Base-by-base conservation (phyloP, 306 rosid genomes). In the Lathyrus sativus region DNA sequence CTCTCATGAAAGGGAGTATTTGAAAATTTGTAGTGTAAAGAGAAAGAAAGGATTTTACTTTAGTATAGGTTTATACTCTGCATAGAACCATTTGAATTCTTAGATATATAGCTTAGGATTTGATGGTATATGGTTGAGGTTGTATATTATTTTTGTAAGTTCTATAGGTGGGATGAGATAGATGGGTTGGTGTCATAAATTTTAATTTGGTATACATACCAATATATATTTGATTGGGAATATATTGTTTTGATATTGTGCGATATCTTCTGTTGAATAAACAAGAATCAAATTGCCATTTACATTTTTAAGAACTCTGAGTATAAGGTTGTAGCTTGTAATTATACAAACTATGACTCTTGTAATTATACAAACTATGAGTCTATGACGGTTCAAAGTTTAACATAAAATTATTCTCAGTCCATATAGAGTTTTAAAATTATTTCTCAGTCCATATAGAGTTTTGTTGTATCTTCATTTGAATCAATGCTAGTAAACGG, bases 131-230 rank as follows among this genome's bases (percentile, higher is more conserved):
- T 89, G 86, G 86, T 92, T 92, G 91, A 81, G 91, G 88, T 83
- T 93, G 96, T 90, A 93, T 93, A 93, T 88, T 90, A 85, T 83
- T 92, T 87, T 92, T 92, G 95, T 78, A 81, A 86, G 85, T 79
- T 84, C 74, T 83, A 72, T 37, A 74, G 81, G 73, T 89, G 86
- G 90, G 88, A 76, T 87, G 78, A 88, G 89, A 78, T 84, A 79
- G 86, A 79, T 74, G 87, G 92, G 73, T 87, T 89, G 85, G 63
- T 86, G 86, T 85, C 83, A 90, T 83, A 77, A 91, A 86, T 75
- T 56, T 83, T 77, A 48, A 46, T 71, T 74, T 67, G 76, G 87
- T 79, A 73, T 84, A 79, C 68, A 86, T 88, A 85, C 92, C 85
- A 69, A 78, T 80, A 86, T 84, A 86, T 87, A 70, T 62, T 84